Evolutionary conservation across 179 eudicot genomes (phyloP), one percentile per base, ranked within the genome.

Genomic region (Silene vulgaris): DNA sequence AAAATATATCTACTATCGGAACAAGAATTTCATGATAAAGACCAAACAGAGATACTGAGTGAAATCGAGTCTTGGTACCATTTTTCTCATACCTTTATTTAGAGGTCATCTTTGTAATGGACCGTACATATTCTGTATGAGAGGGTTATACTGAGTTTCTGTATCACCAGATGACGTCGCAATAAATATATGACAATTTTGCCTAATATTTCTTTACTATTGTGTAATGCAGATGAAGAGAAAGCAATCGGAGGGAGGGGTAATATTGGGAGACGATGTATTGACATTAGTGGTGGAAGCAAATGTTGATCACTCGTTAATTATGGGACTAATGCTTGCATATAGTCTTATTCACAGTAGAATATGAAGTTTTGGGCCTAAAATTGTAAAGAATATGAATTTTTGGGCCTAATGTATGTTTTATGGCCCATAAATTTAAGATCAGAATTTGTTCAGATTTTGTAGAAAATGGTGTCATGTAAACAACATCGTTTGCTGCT

Each of bases 201-300:
- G 48, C 1, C 48, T 40, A 40, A 40, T 40, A 40, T 52, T 0
- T 4, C 21, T 75, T 26, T 72, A 19, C 2, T 54, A 21, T 48
- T 4, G 57, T 4, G 57, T 21, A 54, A 6, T 61, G 74, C 85
- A 85, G 88, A 73, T 81, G 73, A 86, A 80, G 65, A 76, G 85
- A 65, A 86, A 86, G 28, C 79, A 73, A 45, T 77, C 87, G n/a
- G 45, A 3, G 32, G 68, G 77, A 73, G 89, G 89, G 19, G 81
- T 84, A 70, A 79, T 80, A 60, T 60, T 86, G 65, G 89, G 89
- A 80, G 74, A 80, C 32, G 87, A 86, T 43, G 87, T 86, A 2
- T 28, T 75, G 23, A 80, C 82, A 54, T 45, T 84, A 82, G 74
- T 76, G 64, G 71, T 86, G 28, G 70, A 80, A 21, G 74, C 85